Evolutionary conservation across 495 filamentous ascomycete species (phyloP).

Genomic region (Hyaloscypha bicolor): DNA sequence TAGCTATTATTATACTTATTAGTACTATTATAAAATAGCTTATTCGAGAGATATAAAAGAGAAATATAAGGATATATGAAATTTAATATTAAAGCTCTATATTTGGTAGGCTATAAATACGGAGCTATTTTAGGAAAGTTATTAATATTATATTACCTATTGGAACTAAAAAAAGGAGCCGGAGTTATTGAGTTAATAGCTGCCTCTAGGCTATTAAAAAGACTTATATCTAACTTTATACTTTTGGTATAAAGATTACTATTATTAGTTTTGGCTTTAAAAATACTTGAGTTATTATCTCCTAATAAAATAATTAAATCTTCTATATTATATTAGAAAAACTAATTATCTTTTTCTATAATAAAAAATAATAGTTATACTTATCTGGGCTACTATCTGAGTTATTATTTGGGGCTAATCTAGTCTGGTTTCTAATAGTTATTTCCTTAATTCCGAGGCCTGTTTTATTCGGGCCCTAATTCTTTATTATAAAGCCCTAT

Average conservation of each 20-base stretch:
- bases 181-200: too few relatives aligned
- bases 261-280: constrained; percentile 21
- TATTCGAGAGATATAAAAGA: neutral
- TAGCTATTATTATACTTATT: too few relatives aligned
- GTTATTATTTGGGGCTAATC: constrained; percentile 10
- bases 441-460: constrained; percentile 10
- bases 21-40: too few relatives aligned
- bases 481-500: constrained; percentile 17
- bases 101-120: constrained; percentile 18
- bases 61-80: neutral
- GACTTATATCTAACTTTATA: too few relatives aligned
- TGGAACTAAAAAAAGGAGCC: constrained; percentile 14
- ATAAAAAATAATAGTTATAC: constrained; percentile 3
- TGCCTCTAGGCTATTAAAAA: too few relatives aligned
- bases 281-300: constrained; percentile 20
- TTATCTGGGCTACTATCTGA: constrained; percentile 14
- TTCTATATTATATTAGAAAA: too few relatives aligned
- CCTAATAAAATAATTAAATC: constrained; percentile 21
- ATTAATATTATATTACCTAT: constrained; percentile 30
- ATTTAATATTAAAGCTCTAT: constrained; percentile 12
- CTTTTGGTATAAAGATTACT: too few relatives aligned
- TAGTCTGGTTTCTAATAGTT: constrained; percentile 13
- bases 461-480: constrained; percentile 6
- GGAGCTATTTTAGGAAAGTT: constrained; percentile 20
- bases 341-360: constrained; percentile 14